Base-by-base conservation (phyloP, 805 yeast species). In the Wickerhamiella siamensis region DNA sequence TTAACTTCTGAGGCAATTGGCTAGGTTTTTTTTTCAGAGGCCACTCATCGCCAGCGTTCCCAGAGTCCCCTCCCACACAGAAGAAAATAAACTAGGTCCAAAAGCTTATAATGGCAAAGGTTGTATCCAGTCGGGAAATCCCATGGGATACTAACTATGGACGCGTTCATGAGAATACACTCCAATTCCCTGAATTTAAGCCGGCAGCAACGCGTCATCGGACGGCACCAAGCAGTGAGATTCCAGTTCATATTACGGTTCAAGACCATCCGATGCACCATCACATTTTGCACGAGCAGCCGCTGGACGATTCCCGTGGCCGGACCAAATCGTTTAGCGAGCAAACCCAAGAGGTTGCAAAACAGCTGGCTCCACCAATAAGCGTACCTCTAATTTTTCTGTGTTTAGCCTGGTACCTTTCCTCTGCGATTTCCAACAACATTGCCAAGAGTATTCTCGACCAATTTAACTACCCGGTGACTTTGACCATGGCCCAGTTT, bases 401-500 rank as follows among this genome's bases (percentile, higher is more conserved):
- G 27, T 88, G 97, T 59, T 55, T 71, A 6, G 52, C 70, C 31
- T 88, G 97, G 97, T 88, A 88, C 62, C 54, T 74, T 24, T 65
- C 78, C 8, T 79, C 93, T 26, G 87, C 93, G 8, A 60, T 87
- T 6, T 80, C 94, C 2, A 79, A 79, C 50, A 84, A 83, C 54
- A 67, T 88, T 29, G 77, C 93, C 29, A 88, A 88, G 58, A 65
- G 77, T 37, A 83, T 88, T 38, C 64, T 88, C 45, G 72, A 66
- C 48, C 64, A 66, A 38, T 86, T 79, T 60, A 71, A 71, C 36
- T 82, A 76, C 57, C 95, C 98, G 1, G 75, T 86, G n/a, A 79
- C 94, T 1, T 70, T 91, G 43, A 84, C 96, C 1, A 86, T 87
- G 66, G 63, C 79, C 41, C 97, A 91, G 63, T 88, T 88, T 55